Conservation (phyloP, 129 eudicot species). For the Kitagawia praeruptora region DNA sequence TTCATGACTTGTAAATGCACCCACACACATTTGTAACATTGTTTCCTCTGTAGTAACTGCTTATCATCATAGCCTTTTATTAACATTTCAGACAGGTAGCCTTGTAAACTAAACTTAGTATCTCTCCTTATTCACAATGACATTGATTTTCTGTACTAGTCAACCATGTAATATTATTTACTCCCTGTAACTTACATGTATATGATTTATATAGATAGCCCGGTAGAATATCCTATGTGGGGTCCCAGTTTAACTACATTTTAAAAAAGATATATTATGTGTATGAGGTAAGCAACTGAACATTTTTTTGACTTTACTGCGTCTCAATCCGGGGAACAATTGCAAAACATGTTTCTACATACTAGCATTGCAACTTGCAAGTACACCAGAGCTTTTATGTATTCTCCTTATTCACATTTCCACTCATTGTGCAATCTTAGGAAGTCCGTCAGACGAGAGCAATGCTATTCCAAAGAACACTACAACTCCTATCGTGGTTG, state of each 20-base stretch:
- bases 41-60: neutral
- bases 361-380: neutral
- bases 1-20: neutral
- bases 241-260: neutral
- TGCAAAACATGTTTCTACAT: neutral
- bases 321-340: neutral
- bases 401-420: neutral
- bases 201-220: neutral
- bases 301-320: neutral
- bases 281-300: neutral
- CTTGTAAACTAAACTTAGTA: neutral
- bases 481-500: constrained; percentile 10
- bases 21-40: neutral
- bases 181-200: neutral
- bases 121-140: neutral
- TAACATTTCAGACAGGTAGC: neutral
- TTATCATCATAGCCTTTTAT: neutral
- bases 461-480: constrained; percentile 6
- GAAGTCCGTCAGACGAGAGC: neutral
- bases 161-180: neutral
- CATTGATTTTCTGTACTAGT: neutral
- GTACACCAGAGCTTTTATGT: neutral
- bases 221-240: neutral
- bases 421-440: constrained; percentile 9
- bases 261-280: neutral